These are phyloP conservation scores for Hibiscus mutabilis DNA, from an alignment of 345 rosid genomes.

Conservation along the genomic window DNA sequence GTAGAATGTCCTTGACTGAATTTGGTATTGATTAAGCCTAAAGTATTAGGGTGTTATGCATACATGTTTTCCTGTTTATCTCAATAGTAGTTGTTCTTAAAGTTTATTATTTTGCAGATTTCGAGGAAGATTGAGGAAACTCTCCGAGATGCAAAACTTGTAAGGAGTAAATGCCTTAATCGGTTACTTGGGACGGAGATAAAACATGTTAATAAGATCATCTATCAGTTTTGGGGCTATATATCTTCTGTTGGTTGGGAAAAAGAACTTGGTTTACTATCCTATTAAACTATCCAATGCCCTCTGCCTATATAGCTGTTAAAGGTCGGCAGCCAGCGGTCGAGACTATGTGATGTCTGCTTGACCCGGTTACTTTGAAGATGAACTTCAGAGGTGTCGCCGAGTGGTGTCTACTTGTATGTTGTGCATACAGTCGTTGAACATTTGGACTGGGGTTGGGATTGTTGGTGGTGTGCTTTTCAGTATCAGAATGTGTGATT, in stretches of 20 bases:
- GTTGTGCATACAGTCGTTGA: constrained; percentile 13
- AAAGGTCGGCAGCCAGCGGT: not conserved
- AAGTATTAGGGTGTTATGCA: no score
- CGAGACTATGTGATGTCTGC: not conserved
- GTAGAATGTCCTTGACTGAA: no score
- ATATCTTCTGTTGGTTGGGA: constrained; percentile 23
- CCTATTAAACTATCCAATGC: constrained; percentile 20
- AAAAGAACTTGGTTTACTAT: constrained; percentile 26
- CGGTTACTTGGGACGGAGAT: constrained; percentile 41
- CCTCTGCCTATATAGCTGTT: constrained; percentile 21
- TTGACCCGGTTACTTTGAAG: constrained; percentile 10
- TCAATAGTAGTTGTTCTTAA: no score
- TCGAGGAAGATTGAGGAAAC: constrained; percentile 17
- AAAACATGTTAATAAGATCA: constrained; percentile 29
- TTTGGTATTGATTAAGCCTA: no score
- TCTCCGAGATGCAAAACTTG: constrained; percentile 24
- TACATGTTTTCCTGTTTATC: no score
- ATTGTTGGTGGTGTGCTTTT: not conserved
- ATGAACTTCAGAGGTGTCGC: constrained; percentile 10
- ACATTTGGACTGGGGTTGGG: constrained; percentile 5
- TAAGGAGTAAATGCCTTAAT: constrained; percentile 33
- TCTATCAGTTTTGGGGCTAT: constrained; percentile 26
- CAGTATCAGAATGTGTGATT: not conserved
- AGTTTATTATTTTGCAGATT: no score
- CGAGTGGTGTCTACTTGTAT: not conserved